Conservation (phyloP, 169 alveolate genomes). For the Eimeria necatrix region DNA sequence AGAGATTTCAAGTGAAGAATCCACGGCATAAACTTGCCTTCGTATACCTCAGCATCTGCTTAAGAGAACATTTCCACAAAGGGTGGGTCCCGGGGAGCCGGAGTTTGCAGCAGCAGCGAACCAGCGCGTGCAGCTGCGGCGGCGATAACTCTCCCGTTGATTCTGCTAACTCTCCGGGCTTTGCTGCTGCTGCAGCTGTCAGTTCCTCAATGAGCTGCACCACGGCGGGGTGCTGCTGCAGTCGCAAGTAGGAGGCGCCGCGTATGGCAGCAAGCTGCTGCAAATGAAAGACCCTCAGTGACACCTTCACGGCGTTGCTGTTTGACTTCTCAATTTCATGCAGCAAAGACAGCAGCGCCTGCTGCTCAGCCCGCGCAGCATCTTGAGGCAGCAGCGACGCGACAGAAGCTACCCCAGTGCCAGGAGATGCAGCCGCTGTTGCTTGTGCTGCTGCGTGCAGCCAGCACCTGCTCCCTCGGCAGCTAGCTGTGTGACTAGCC, state of each 20-base stretch:
- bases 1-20: background rate
- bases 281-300: slow-evolving; percentile 61
- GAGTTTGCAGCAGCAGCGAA: slow-evolving; percentile 41
- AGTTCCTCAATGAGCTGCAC: slow-evolving; percentile 13
- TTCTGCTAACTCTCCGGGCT: background rate
- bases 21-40: background rate
- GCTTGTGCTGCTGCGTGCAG: slow-evolving; percentile 24
- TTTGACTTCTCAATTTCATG: background rate
- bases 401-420: slow-evolving; percentile 9
- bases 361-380: slow-evolving; percentile 29
- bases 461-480: background rate
- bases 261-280: slow-evolving; percentile 71
- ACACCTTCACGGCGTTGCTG: slow-evolving; percentile 49
- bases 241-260: slow-evolving; percentile 6
- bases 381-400: slow-evolving; percentile 51
- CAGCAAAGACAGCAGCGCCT: slow-evolving; percentile 27
- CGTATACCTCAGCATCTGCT: slow-evolving; percentile 57
- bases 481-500: background rate
- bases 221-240: slow-evolving; percentile 48
- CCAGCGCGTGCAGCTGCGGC: slow-evolving; percentile 77
- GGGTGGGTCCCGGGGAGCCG: slow-evolving; percentile 50
- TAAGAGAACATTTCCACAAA: slow-evolving; percentile 54
- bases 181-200: slow-evolving; percentile 25
- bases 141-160: slow-evolving; percentile 65
- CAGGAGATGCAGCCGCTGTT: background rate